Base-by-base conservation (phyloP, 2,329 filamentous ascomycete genomes). In the Colletotrichum sp. region DNA sequence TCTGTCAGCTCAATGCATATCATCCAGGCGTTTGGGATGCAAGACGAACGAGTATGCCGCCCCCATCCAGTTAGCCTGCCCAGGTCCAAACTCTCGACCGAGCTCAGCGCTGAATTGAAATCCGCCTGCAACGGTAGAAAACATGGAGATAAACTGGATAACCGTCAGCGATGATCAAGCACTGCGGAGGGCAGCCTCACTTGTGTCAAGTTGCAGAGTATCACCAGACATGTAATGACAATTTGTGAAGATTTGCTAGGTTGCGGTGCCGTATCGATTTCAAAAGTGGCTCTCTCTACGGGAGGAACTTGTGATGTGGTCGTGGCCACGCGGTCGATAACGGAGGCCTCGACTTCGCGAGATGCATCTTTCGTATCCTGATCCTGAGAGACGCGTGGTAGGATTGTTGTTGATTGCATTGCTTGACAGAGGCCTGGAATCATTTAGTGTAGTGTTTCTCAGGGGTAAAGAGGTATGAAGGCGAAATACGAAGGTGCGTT, bases 1-100 rank as follows among this genome's bases (percentile, higher is more conserved):
- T 21, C 9, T 48, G 43, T 48, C 43, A 48, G 43, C 43, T 48
- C 0, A 48, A 48, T 21, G n/a, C 18, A 21, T 21, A 2, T 7
- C 13, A 7, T 0, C 13, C 43, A 0, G n/a, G 5, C 2, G 9
- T n/a, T 43, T 0, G 10, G 9, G 1, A 48, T n/a, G 8, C n/a
- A 48, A 0, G 9, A 48, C 43, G 43, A 48, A 48, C 43, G 43
- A 48, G 43, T 48, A 48, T 48, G 43, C 43, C 9, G 43, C 43
- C 3, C 43, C 43, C 43, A 48, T 48, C 43, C 43, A 48, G 10
- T 48, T 48, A 7, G 43, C 43, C n/a, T 48, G 43, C 43, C 43
- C 43, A 21, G 43, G n/a, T 21, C 43, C 43, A 48, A 21, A 48
- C 18, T 48, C 43, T 6, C 43, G 43, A 7, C 43, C 43, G n/a